These are phyloP conservation scores for Limnanthes douglasii DNA, from an alignment of 345 rosid species.

Conservation along the genomic window DNA sequence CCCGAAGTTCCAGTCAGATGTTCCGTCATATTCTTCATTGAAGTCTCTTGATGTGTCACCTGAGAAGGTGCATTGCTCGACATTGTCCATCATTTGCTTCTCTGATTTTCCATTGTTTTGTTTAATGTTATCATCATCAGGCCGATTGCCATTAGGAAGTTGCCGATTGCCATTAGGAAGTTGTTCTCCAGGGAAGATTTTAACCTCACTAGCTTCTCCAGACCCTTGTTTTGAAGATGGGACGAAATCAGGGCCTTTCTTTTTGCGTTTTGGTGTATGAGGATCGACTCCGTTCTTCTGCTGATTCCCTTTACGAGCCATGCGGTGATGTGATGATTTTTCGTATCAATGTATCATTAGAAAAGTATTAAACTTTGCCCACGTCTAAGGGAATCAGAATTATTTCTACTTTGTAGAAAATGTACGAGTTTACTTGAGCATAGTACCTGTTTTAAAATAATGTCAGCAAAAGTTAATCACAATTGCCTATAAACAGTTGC, in stretches of 20 bases:
- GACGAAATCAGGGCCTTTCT: constrained; percentile 30
- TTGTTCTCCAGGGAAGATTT: constrained; percentile 28
- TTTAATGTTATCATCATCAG: constrained; percentile 18
- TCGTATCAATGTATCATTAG: not conserved
- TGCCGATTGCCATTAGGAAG: constrained; percentile 25
- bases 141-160: no score
- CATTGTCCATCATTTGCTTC: constrained; percentile 19
- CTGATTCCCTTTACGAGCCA: constrained; percentile 84
- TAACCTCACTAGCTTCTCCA: constrained; percentile 27
- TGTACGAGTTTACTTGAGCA: no score
- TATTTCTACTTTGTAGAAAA: no score
- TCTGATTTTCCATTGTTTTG: constrained; percentile 17
- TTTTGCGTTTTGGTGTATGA: constrained; percentile 29
- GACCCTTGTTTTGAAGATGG: constrained; percentile 19
- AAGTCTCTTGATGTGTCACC: constrained; percentile 14
- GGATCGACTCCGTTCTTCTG: constrained; percentile 62
- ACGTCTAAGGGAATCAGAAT: constrained; percentile 10
- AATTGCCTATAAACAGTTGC: no score
- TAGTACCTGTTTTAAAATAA: not conserved
- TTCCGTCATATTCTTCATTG: constrained; percentile 23
- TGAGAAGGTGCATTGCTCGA: constrained; percentile 18
- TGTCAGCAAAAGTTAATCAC: no score
- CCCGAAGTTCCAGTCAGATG: constrained; percentile 16
- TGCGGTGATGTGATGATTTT: no score
- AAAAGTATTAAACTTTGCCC: constrained; percentile 9